Evolutionary conservation across 1,139 yeast species (phyloP).

Genomic region (Blastobotrys illinoisensis): DNA sequence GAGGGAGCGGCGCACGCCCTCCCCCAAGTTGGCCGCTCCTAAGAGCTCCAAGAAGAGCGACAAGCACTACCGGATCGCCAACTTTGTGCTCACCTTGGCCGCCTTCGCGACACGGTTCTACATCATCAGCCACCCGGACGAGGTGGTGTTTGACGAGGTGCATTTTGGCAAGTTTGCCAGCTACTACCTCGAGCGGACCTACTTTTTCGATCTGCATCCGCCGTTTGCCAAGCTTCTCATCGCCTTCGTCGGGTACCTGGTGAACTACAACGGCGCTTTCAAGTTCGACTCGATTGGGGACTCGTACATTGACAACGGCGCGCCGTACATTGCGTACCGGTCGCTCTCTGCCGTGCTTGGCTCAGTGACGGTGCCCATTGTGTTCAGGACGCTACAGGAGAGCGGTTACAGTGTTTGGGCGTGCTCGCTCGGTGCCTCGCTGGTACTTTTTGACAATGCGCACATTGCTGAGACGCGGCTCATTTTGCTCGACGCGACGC

Average conservation of each 20-base stretch:
- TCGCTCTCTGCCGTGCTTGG: constrained; percentile 79
- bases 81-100: constrained; percentile 46
- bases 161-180: constrained; percentile 73
- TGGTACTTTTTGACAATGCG: constrained; percentile 86
- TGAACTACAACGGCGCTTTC: constrained; percentile 85
- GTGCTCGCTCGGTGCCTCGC: constrained; percentile 69
- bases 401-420: constrained; percentile 75
- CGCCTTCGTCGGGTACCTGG: constrained; percentile 84
- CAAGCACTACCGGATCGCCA: constrained; percentile 12
- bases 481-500: constrained; percentile 85
- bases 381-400: constrained; percentile 78
- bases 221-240: constrained; percentile 93
- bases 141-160: constrained; percentile 96
- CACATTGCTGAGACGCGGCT: constrained; percentile 88
- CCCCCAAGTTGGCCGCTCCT: constrained; percentile 7
- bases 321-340: constrained; percentile 88
- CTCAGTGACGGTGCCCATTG: constrained; percentile 70
- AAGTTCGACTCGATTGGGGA: constrained; percentile 91
- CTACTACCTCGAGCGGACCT: constrained; percentile 35
- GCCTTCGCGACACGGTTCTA: constrained; percentile 73
- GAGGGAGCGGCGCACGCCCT: constrained; percentile 1
- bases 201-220: constrained; percentile 85
- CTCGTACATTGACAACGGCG: constrained; percentile 64
- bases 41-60: not conserved
- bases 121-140: constrained; percentile 63